Evolutionary conservation across 2,329 filamentous ascomycete species (phyloP).

Genomic region (Didymella pomorum): DNA sequence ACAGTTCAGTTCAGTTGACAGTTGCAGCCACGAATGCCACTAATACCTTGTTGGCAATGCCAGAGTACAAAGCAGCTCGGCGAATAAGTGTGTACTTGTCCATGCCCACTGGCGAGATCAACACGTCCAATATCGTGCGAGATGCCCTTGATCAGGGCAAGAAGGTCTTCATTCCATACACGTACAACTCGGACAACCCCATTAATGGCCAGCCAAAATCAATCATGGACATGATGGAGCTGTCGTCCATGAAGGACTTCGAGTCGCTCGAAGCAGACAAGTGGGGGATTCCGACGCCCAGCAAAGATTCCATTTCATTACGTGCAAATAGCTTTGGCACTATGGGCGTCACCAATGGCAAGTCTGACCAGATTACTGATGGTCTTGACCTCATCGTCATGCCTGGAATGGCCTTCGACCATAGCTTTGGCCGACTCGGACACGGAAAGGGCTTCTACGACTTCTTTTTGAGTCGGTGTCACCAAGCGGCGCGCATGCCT

Average conservation of each 20-base stretch:
- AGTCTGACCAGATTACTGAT: constrained; percentile 28
- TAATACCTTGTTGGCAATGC: constrained; percentile 69
- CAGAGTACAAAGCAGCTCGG: constrained; percentile 77
- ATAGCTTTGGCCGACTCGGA: constrained; percentile 76
- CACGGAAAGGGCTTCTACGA: constrained; percentile 99
- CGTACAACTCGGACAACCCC: constrained; percentile 66
- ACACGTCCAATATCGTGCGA: constrained; percentile 81
- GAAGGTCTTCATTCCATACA: constrained; percentile 89
- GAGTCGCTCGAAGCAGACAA: constrained; percentile 76
- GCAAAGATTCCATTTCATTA: constrained; percentile 67
- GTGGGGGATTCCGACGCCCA: constrained; percentile 95
- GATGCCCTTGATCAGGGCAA: constrained; percentile 82
- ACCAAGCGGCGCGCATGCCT: constrained; percentile 60
- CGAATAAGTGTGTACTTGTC: constrained; percentile 88
- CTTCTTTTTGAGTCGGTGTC: constrained; percentile 83
- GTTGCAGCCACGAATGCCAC: constrained; percentile 70
- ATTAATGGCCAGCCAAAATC: constrained; percentile 61
- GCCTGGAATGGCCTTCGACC: constrained; percentile 92
- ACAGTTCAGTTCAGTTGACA: constrained; percentile 21
- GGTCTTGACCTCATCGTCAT: constrained; percentile 86
- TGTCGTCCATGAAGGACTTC: constrained; percentile 78
- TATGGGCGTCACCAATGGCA: constrained; percentile 57
- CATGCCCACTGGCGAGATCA: constrained; percentile 88
- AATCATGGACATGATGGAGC: constrained; percentile 94
- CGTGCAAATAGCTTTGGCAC: constrained; percentile 79